Percentiles rank a stretch among this genome's conserved stretches.
Evolutionary conservation across 345 rosid genomes (phyloP).

Genomic region (Geranium rotundifolium): DNA sequence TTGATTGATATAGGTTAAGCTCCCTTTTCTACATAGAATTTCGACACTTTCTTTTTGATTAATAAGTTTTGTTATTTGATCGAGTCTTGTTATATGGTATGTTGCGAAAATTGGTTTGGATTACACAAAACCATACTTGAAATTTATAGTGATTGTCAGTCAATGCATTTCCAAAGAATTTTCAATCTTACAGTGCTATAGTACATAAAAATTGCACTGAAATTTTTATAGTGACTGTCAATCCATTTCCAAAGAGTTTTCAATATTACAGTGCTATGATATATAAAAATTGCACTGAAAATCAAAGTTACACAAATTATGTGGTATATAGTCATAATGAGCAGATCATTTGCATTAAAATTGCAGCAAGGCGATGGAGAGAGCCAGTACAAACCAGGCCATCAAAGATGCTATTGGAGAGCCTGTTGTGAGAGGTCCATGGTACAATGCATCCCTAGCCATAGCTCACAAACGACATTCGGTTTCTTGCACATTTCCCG

Average conservation of each 20-base stretch:
- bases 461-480: constrained; percentile 81
- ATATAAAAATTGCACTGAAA: background rate
- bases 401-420: constrained; percentile 77
- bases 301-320: background rate
- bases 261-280: background rate
- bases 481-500: constrained; percentile 90
- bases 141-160: background rate
- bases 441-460: constrained; percentile 95
- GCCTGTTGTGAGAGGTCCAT: constrained; percentile 84
- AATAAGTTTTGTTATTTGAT: background rate
- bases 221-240: background rate
- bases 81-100: background rate
- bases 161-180: background rate
- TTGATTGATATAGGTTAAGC: too few species aligned
- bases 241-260: background rate
- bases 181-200: background rate
- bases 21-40: too few species aligned
- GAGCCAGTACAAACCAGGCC: constrained; percentile 54
- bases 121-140: background rate
- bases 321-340: background rate
- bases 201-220: background rate
- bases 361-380: constrained; percentile 82
- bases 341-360: constrained; percentile 10
- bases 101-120: background rate
- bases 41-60: too few species aligned